Conservation (phyloP, 371 early-diverging fungal genomes). For the Apophysomyces ossiformis region DNA sequence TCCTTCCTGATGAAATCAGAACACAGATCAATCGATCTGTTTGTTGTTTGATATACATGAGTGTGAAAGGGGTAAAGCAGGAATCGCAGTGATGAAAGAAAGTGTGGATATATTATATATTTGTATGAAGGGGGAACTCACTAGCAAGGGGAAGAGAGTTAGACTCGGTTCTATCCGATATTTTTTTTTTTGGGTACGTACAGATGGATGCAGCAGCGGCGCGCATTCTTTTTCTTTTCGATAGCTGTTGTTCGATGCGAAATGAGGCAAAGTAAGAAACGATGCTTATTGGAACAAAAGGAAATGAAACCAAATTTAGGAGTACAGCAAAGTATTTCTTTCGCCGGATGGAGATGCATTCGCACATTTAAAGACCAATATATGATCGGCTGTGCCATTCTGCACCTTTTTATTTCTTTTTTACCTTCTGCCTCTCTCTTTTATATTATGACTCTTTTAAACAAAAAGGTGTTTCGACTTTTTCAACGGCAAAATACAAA, state of each 20-base stretch:
- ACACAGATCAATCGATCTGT: no score
- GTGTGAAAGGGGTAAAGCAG: no score
- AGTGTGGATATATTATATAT: no score
- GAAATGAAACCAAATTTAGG: slow-evolving; percentile 11
- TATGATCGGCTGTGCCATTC: background rate
- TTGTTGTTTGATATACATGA: no score
- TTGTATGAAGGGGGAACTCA: no score
- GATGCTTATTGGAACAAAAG: slow-evolving; percentile 11
- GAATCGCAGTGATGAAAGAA: no score
- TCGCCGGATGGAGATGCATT: background rate
- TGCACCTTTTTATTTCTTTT: background rate
- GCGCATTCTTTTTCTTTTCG: slow-evolving; percentile 3
- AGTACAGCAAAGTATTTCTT: background rate
- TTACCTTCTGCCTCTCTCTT: background rate
- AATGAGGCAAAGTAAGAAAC: background rate
- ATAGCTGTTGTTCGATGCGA: background rate
- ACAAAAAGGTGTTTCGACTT: slow-evolving; percentile 1
- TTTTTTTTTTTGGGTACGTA: background rate
- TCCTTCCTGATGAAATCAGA: no score
- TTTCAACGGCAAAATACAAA: background rate
- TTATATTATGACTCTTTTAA: background rate
- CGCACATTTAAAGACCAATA: background rate
- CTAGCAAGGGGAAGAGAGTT: no score
- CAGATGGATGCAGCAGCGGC: slow-evolving; percentile 1
- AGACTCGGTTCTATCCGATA: no score